Evolutionary conservation across 495 filamentous ascomycete genomes (phyloP), one percentile per base, ranked within the genome.

Genomic region (Melanomma pulvis-pyrius): DNA sequence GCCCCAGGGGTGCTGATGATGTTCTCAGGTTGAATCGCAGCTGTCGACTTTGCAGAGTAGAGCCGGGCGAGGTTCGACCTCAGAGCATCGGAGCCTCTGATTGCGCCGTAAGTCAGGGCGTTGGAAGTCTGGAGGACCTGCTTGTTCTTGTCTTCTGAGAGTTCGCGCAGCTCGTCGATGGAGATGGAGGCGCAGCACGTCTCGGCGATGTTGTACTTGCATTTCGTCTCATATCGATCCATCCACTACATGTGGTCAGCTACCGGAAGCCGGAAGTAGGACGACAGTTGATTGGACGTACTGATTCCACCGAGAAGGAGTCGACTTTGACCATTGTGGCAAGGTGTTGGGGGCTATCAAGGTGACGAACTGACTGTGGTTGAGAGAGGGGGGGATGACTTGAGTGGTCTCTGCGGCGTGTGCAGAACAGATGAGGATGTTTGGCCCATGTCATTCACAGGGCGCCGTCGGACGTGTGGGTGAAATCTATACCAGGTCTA

Each of bases 101-200:
- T 92, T 4, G 84, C 75, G 15, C 89, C 90, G 75, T 92, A 93
- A 1, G 82, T 85, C 49, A 91, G 82, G 63, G 83, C 84, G 19
- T 74, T 81, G 0, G 83, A 82, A 46, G 61, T 44, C 64, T 71
- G 55, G 74, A 78, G 56, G 17, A 80, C 74, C 47, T 76, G 68
- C 44, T 76, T 76, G 7, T 78, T 75, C 48, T 83, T 82, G 68
- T 83, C 78, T 57, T 86, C 81, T 62, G 80, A 87, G 36, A 91
- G 73, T 39, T 75, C 80, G 2, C 79, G 79, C 2, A 96, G 83
- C 25, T 93, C 85, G 32, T 89, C 80, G 46, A 96, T 77, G 0
- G 92, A 96, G 19, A 96, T 82, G 8, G 91, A 92, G 15, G 89
- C 87, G 47, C 84, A 88, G 76, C 92, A 97, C 1, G 92, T 94